Conservation (phyloP, 164 flowering plant genomes). For the Hamamelis virginiana region DNA sequence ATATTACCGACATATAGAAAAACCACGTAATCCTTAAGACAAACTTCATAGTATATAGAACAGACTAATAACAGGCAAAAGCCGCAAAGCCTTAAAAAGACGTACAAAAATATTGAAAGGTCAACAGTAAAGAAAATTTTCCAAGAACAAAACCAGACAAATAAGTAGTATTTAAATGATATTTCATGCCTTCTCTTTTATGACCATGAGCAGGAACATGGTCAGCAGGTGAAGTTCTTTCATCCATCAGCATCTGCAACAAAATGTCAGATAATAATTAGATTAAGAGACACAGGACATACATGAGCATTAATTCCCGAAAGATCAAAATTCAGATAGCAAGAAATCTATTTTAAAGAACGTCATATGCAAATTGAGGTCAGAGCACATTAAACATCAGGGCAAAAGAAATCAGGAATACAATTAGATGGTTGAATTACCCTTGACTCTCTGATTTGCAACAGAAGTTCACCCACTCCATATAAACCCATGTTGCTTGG, state of each 20-base stretch:
- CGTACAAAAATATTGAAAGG: no score
- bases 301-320: no score
- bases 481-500: no score
- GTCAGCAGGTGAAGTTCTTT: conserved; percentile 27
- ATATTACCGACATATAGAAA: neutral
- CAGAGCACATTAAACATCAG: no score
- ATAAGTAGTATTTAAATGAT: neutral
- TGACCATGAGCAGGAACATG: conserved; percentile 41
- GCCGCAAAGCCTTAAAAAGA: no score
- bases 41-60: neutral
- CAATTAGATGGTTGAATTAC: neutral
- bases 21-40: neutral
- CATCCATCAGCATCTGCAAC: conserved; percentile 35
- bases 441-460: neutral
- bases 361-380: no score
- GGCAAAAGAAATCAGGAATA: neutral
- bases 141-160: neutral
- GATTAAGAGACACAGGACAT: neutral
- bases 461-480: no score
- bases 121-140: neutral
- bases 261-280: conserved; percentile 1
- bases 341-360: no score
- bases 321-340: no score
- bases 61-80: no score
- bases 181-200: conserved; percentile 45